These are phyloP conservation scores for Acanthamoeba sp. DNA, from an alignment of 208 protist genomes.

Conservation along the genomic window DNA sequence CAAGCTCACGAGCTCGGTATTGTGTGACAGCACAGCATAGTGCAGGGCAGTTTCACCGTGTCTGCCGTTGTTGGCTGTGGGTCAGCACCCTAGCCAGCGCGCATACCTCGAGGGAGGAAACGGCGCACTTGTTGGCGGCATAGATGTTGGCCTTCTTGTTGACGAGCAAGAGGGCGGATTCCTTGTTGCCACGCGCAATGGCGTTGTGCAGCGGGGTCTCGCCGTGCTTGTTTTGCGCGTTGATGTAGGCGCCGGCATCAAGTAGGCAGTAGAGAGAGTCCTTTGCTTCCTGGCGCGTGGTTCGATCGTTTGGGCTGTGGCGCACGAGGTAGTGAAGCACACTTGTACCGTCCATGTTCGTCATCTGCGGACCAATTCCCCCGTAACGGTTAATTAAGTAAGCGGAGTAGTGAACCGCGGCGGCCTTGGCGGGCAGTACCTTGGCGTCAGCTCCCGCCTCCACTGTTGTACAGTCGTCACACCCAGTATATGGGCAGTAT, in stretches of 20 bases:
- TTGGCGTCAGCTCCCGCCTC: conserved; percentile 13
- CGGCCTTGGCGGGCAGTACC: background rate
- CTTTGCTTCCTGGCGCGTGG: background rate
- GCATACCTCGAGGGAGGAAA: no score
- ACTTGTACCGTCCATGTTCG: conserved; percentile 7
- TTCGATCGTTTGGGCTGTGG: background rate
- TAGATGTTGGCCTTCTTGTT: conserved; percentile 24
- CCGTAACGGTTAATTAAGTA: no score
- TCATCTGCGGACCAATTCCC: background rate
- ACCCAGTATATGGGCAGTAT: no score
- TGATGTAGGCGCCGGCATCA: conserved; percentile 19
- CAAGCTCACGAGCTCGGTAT: background rate
- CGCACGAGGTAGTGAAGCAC: conserved; percentile 37
- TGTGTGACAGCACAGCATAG: background rate
- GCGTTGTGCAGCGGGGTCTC: conserved; percentile 32
- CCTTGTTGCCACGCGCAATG: background rate
- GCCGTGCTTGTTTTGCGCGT: conserved; percentile 31
- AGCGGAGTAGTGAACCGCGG: no score
- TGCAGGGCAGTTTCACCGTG: conserved; percentile 26
- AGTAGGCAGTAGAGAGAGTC: background rate
- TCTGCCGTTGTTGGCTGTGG: background rate
- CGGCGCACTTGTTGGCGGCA: background rate
- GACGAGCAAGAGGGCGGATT: background rate
- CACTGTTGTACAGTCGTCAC: background rate
- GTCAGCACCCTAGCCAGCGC: no score